Conservation (phyloP, 2,329 filamentous ascomycete species). For the Fonsecaea pedrosoi region DNA sequence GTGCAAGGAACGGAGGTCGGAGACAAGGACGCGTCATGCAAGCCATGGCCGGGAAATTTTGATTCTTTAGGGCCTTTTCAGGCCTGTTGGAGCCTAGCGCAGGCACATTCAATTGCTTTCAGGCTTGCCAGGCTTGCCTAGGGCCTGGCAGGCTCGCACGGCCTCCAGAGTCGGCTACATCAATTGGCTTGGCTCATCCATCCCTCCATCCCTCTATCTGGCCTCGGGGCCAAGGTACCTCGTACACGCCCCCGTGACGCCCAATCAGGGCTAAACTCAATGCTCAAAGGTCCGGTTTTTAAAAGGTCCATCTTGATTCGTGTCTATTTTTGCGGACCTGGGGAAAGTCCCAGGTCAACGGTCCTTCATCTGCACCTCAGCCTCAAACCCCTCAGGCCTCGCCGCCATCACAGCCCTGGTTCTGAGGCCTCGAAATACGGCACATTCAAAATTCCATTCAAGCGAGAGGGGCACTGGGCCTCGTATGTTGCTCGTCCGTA, state of each 20-base stretch:
- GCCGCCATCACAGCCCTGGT: not conserved
- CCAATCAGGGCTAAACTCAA: slow-evolving; percentile 21
- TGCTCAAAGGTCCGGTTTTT: not conserved
- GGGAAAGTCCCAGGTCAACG: slow-evolving; percentile 17
- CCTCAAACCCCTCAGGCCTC: slow-evolving; percentile 15
- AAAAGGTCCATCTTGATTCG: slow-evolving; percentile 14
- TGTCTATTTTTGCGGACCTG: slow-evolving; percentile 33
- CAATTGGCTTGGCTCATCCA: slow-evolving; percentile 13
- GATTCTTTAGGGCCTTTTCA: slow-evolving; percentile 3
- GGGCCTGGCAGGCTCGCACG: not conserved
- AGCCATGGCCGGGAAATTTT: slow-evolving; percentile 18
- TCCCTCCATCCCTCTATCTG: not conserved
- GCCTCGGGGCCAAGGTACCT: slow-evolving; percentile 4
- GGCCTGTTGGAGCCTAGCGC: slow-evolving; percentile 7
- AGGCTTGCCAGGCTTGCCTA: not conserved
- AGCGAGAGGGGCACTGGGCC: not conserved
- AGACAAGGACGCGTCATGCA: slow-evolving; percentile 31
- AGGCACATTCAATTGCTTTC: not conserved
- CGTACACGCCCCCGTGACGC: not conserved
- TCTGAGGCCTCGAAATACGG: not conserved
- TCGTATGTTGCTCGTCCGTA: not conserved
- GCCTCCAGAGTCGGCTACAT: slow-evolving; percentile 1
- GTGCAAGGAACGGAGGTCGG: slow-evolving; percentile 28
- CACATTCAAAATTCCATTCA: not conserved
- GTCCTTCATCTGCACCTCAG: slow-evolving; percentile 23